Percentiles rank a stretch among this genome's conserved stretches.
Evolutionary conservation across 2,329 filamentous ascomycete species (phyloP).

Genomic region (Eutypa lata): DNA sequence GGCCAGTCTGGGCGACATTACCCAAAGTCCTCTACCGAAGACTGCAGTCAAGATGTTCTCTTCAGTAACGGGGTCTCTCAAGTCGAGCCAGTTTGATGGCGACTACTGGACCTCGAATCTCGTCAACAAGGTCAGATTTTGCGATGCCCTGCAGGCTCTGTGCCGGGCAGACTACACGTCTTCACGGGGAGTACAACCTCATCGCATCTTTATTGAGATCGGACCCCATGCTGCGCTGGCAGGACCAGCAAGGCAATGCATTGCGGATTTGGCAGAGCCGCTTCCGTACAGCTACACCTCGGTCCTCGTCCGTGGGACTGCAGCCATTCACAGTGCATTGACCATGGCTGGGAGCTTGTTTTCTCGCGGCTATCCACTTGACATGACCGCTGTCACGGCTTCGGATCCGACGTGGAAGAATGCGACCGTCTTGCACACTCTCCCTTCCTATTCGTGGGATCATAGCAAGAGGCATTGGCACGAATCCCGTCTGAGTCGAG

Average conservation of each 20-base stretch:
- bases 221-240: background rate
- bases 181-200: background rate
- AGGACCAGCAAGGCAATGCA: background rate
- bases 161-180: background rate
- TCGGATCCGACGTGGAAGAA: constrained; percentile 11
- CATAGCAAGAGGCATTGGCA: constrained; percentile 34
- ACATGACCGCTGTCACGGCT: constrained; percentile 16
- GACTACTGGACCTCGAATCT: constrained; percentile 7
- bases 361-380: constrained; percentile 11
- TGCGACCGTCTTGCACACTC: constrained; percentile 22
- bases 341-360: constrained; percentile 12
- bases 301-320: background rate
- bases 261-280: background rate
- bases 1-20: constrained; percentile 7
- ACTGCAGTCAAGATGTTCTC: constrained; percentile 1
- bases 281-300: background rate
- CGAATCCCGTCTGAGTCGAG: constrained; percentile 23
- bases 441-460: constrained; percentile 42
- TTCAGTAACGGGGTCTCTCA: background rate
- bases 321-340: background rate
- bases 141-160: background rate
- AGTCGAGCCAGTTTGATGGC: background rate
- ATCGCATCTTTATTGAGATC: background rate
- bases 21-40: background rate
- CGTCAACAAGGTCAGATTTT: background rate